Conservation (phyloP, 768 basidiomycete genomes). For the Coprinellus micaceus region DNA sequence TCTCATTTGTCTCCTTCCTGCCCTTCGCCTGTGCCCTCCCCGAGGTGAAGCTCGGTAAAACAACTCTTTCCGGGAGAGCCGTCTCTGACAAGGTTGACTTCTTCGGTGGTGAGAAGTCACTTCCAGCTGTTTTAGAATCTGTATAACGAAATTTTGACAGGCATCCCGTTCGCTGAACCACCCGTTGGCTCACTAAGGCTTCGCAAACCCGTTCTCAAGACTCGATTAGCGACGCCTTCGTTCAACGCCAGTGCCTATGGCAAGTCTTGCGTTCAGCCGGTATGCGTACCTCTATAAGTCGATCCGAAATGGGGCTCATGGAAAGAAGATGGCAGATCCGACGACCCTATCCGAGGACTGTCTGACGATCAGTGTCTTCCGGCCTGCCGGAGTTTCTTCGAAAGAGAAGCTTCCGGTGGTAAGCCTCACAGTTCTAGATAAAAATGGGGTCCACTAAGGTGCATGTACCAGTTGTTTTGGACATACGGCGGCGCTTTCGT, state of each 20-base stretch:
- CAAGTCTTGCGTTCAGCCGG: constrained; percentile 45
- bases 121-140: background rate
- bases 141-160: constrained; percentile 23
- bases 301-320: background rate
- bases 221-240: constrained; percentile 25
- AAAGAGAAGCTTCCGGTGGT: constrained; percentile 37
- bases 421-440: constrained; percentile 10
- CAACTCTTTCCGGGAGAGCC: constrained; percentile 34
- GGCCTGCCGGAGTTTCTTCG: constrained; percentile 36
- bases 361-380: constrained; percentile 56
- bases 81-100: constrained; percentile 33
- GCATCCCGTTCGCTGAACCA: constrained; percentile 53
- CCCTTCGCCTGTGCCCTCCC: constrained; percentile 15
- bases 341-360: constrained; percentile 51
- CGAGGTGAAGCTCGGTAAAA: constrained; percentile 34
- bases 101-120: constrained; percentile 37
- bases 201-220: constrained; percentile 42
- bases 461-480: constrained; percentile 32
- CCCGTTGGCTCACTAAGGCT: constrained; percentile 48
- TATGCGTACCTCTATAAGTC: constrained; percentile 16
- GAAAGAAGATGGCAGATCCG: background rate
- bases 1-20: background rate
- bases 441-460: background rate
- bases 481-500: constrained; percentile 37
- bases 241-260: constrained; percentile 49